Evolutionary conservation across 1,284 basidiomycete species (phyloP).

Genomic region (Irpex sp.): DNA sequence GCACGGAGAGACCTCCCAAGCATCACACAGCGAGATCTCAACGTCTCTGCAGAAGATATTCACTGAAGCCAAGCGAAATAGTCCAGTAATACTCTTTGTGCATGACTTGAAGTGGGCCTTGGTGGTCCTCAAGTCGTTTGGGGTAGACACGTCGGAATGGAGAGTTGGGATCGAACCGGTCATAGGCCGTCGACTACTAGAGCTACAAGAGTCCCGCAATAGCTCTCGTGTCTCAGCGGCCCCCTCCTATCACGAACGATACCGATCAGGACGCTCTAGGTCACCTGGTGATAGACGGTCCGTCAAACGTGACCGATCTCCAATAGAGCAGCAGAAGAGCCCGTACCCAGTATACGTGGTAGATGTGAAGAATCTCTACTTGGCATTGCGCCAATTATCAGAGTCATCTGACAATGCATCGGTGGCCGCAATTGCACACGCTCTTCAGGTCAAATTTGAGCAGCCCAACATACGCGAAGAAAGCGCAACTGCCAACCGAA

Average conservation of each 20-base stretch:
- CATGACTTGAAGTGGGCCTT: constrained; percentile 20
- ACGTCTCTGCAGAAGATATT: constrained; percentile 18
- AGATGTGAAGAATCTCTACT: constrained; percentile 27
- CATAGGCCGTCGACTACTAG: not conserved
- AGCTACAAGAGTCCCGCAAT: not conserved
- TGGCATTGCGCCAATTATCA: constrained; percentile 19
- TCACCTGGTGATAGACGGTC: constrained; percentile 20
- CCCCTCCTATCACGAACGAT: not conserved
- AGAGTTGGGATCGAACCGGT: constrained; percentile 3
- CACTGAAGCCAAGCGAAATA: constrained; percentile 1
- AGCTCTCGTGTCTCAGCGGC: not conserved
- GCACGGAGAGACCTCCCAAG: constrained; percentile 17
- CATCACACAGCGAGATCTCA: constrained; percentile 12
- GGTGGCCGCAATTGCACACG: constrained; percentile 14
- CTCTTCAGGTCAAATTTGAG: constrained; percentile 14
- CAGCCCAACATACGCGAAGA: constrained; percentile 11
- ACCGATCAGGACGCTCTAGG: constrained; percentile 17
- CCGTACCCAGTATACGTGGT: constrained; percentile 24
- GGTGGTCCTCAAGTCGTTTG: constrained; percentile 2
- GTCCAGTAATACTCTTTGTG: constrained; percentile 24
- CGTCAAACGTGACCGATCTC: constrained; percentile 13
- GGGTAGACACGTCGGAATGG: constrained; percentile 6
- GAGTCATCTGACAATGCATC: constrained; percentile 4
- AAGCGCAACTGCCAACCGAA: constrained; percentile 11
- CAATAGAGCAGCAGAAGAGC: constrained; percentile 12